Percentiles rank a stretch among this genome's conserved stretches.
phyloP scores from a whole-genome alignment of 2,329 filamentous ascomycete genomes.

The Trichoderma aggressivum region DNA sequence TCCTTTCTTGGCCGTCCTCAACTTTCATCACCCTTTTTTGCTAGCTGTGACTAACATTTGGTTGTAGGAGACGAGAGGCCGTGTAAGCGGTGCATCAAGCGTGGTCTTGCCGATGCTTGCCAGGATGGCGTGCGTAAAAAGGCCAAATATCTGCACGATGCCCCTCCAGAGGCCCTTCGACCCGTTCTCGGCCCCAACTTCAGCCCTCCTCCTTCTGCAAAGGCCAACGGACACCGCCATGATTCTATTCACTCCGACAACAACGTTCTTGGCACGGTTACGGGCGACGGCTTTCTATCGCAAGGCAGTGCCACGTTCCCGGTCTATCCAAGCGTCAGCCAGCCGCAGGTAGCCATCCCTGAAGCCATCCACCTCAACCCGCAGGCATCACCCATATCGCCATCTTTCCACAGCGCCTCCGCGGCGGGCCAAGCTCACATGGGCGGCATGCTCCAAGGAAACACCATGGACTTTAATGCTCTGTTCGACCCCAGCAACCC shows the following conservation, averaged over 20 bases:
- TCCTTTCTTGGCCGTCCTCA: background rate
- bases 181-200: conserved; percentile 75
- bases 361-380: conserved; percentile 55
- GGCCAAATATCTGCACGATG: conserved; percentile 97
- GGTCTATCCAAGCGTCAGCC: conserved; percentile 46
- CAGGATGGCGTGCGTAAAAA: conserved; percentile 98
- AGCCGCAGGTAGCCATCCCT: conserved; percentile 46
- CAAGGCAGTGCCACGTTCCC: conserved; percentile 48
- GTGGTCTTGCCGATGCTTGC: conserved; percentile 83
- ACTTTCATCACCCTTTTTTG: too few relatives aligned
- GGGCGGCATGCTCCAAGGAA: conserved; percentile 48
- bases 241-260: conserved; percentile 49
- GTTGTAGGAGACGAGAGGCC: conserved; percentile 84
- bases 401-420: conserved; percentile 60
- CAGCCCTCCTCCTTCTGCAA: conserved; percentile 56
- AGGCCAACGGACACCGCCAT: conserved; percentile 47
- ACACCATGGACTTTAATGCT: conserved; percentile 51
- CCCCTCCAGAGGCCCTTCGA: conserved; percentile 81
- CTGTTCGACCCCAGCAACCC: conserved; percentile 91
- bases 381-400: conserved; percentile 71
- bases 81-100: conserved; percentile 90
- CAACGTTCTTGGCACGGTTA: conserved; percentile 36
- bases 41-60: background rate
- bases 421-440: conserved; percentile 48
- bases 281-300: conserved; percentile 46